These are phyloP conservation scores for Potentilla sterilis DNA, from an alignment of 306 rosid species.

Conservation along the genomic window DNA sequence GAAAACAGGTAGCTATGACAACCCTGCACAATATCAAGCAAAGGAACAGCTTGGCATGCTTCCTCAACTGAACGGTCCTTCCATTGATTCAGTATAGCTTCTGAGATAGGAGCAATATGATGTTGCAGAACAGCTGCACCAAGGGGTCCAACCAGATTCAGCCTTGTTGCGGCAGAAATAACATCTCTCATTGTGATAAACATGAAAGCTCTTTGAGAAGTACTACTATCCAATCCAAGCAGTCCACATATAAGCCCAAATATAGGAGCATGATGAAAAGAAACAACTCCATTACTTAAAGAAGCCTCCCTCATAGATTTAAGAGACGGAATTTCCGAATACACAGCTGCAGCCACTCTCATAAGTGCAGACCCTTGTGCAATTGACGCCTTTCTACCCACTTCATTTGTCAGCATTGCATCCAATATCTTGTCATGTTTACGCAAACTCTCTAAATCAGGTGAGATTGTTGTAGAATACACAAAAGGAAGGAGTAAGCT, in stretches of 20 bases:
- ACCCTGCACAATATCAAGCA: constrained; percentile 80
- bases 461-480: constrained; percentile 50
- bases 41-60: constrained; percentile 66
- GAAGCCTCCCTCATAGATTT: constrained; percentile 58
- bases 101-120: constrained; percentile 61
- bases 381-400: constrained; percentile 70
- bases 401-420: constrained; percentile 74
- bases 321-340: constrained; percentile 60
- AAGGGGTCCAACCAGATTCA: constrained; percentile 75
- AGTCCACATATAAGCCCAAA: constrained; percentile 73
- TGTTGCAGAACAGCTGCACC: constrained; percentile 84
- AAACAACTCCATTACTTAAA: constrained; percentile 39
- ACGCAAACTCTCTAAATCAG: constrained; percentile 57
- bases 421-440: constrained; percentile 59
- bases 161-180: constrained; percentile 85
- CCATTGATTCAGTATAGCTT: constrained; percentile 57
- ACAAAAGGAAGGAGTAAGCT: constrained; percentile 88
- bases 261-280: constrained; percentile 78
- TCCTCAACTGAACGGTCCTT: constrained; percentile 55
- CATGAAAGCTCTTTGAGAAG: constrained; percentile 81
- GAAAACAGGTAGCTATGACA: constrained; percentile 83
- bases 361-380: constrained; percentile 80
- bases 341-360: constrained; percentile 76
- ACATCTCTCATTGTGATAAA: constrained; percentile 77
- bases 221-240: constrained; percentile 51